phyloP scores from a whole-genome alignment of 306 rosid genomes.

The Styphnolobium japonicum region DNA sequence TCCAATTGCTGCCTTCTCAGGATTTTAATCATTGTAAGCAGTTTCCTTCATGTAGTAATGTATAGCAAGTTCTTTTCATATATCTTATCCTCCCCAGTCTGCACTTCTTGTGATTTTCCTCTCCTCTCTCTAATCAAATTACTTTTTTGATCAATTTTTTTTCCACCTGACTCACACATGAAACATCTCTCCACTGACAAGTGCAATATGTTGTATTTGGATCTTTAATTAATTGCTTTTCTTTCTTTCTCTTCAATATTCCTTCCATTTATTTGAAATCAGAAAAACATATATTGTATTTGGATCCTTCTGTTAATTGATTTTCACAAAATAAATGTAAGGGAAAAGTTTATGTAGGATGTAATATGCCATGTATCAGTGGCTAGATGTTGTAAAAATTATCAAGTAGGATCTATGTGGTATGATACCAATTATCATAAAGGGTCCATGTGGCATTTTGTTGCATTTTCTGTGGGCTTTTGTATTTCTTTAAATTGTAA shows the following conservation, averaged over 20 bases:
- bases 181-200: background rate
- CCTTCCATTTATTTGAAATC: slow-evolving; percentile 6
- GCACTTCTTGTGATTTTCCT: background rate
- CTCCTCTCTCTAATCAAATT: background rate
- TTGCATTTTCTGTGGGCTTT: slow-evolving; percentile 16
- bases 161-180: background rate
- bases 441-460: background rate
- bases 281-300: background rate
- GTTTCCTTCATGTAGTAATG: slow-evolving; percentile 26
- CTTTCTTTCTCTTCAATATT: background rate
- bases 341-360: slow-evolving; percentile 16
- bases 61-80: background rate
- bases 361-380: background rate
- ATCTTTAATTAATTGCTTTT: background rate
- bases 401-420: background rate
- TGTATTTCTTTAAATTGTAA: background rate
- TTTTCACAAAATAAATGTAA: background rate
- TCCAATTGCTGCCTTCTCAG: slow-evolving; percentile 24
- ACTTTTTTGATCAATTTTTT: background rate
- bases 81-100: slow-evolving; percentile 17
- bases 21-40: slow-evolving; percentile 24
- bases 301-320: background rate
- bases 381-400: background rate
- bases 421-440: background rate
- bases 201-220: slow-evolving; percentile 7